phyloP scores from a whole-genome alignment of 2,329 filamentous ascomycete genomes.

The Fusarium sarcochroum region DNA sequence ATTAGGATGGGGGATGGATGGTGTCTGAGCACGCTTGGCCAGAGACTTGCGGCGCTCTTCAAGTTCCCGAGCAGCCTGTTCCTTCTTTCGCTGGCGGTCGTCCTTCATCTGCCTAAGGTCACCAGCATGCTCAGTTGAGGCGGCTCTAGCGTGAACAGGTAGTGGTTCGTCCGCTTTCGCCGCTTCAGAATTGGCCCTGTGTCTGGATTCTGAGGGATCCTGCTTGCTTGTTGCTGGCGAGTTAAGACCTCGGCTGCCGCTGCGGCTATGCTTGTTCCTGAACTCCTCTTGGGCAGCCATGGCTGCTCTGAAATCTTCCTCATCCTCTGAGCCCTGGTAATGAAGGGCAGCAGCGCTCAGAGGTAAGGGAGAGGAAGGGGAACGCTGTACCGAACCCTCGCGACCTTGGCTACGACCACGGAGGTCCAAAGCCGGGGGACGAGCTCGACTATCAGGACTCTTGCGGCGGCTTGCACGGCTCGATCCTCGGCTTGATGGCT shows the following conservation, averaged over 20 bases:
- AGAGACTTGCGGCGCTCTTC: constrained; percentile 90
- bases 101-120: constrained; percentile 70
- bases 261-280: constrained; percentile 67
- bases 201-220: constrained; percentile 59
- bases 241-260: constrained; percentile 59
- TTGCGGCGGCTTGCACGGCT: constrained; percentile 63
- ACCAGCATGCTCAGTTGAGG: constrained; percentile 64
- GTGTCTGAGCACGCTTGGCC: constrained; percentile 83
- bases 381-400: constrained; percentile 72
- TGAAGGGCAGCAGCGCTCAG: constrained; percentile 69
- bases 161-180: constrained; percentile 52
- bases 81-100: constrained; percentile 77
- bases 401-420: constrained; percentile 76
- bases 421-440: constrained; percentile 60
- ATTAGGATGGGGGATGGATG: constrained; percentile 82
- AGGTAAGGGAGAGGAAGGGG: constrained; percentile 85
- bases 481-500: constrained; percentile 61
- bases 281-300: constrained; percentile 69
- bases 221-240: constrained; percentile 55
- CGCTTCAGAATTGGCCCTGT: constrained; percentile 52
- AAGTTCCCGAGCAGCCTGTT: constrained; percentile 84
- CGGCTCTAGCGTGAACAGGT: constrained; percentile 51
- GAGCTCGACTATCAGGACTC: constrained; percentile 62
- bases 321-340: constrained; percentile 71
- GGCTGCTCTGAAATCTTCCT: constrained; percentile 70